Percentiles rank a stretch among this genome's conserved stretches.
phyloP scores from a whole-genome alignment of 164 flowering plant genomes.

The Chimonanthus salicifolius region DNA sequence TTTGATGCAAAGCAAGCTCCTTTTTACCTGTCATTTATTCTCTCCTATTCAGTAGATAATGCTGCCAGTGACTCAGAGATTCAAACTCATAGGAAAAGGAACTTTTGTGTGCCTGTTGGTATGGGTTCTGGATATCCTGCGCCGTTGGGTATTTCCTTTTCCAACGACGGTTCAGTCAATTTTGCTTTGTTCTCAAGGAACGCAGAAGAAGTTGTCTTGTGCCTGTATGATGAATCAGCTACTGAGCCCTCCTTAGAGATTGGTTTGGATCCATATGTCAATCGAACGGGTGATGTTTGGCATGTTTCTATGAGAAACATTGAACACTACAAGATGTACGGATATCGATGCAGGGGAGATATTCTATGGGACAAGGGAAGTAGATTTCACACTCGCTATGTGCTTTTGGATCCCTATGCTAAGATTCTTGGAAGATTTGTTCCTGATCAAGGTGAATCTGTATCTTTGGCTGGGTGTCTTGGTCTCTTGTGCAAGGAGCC shows the following conservation, averaged over 20 bases:
- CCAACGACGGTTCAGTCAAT: slow-evolving; percentile 56
- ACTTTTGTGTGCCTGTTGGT: slow-evolving; percentile 84
- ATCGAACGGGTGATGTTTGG: slow-evolving; percentile 90
- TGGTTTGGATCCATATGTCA: slow-evolving; percentile 87
- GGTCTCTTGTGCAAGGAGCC: slow-evolving; percentile 45
- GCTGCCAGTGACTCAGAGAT: slow-evolving; percentile 28
- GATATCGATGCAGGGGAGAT: slow-evolving; percentile 51
- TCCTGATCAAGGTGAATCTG: slow-evolving; percentile 18
- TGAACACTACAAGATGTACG: slow-evolving; percentile 47
- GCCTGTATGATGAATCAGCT: slow-evolving; percentile 54
- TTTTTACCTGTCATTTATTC: slow-evolving; percentile 64
- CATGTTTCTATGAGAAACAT: slow-evolving; percentile 60
- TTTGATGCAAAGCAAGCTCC: slow-evolving; percentile 62
- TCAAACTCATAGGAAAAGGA: slow-evolving; percentile 54
- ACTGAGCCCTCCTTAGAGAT: slow-evolving; percentile 74
- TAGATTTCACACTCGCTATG: slow-evolving; percentile 19
- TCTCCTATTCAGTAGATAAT: slow-evolving; percentile 23
- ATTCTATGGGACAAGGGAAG: slow-evolving; percentile 18
- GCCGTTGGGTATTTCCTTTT: slow-evolving; percentile 75
- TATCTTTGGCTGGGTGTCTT: slow-evolving; percentile 27
- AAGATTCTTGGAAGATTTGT: slow-evolving; percentile 34
- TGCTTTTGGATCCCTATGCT: slow-evolving; percentile 83
- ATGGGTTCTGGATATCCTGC: slow-evolving; percentile 53
- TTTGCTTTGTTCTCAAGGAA: slow-evolving; percentile 71
- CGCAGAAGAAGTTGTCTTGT: slow-evolving; percentile 54